Evolutionary conservation across 331 rosid species (phyloP), one percentile per base, ranked within the genome.

Genomic region (Stylosanthes scabra): DNA sequence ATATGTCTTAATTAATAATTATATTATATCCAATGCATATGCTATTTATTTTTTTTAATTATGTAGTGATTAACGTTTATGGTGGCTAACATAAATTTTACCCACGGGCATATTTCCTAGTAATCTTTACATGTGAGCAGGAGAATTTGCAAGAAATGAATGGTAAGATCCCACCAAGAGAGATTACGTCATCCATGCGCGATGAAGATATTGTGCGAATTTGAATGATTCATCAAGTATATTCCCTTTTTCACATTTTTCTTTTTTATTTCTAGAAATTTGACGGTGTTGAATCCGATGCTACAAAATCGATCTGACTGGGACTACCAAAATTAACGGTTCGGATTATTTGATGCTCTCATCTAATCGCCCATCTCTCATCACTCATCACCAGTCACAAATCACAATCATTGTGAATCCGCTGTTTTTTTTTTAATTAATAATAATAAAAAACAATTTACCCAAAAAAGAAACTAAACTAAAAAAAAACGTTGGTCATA

Each of bases 231-330:
- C 39, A 8, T 3, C 1, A 2, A 56, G 74, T 57, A 66, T 44
- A 66, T 58, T 66, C 61, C 5, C 0, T 45, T 66, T 14, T 9
- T 34, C 13, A 2, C 25, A 20, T 31, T 5, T 5, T 5, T 3
- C 3, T 4, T 31, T 31, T 31, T 31, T 31, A 3, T 31, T 31
- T 31, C 5, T 31, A 31, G 1, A 51, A 8, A 10, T 1, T 16
- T 0, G 12, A 66, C 46, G 44, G 16, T 59, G 25, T 20, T 20
- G 6, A 56, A 70, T 63, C 63, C 0, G 8, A 64, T 44, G 63
- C 50, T 27, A 7, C 49, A 58, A 40, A 65, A 57, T 1, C 9
- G 51, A 78, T 65, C 47, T 44, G 10, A 66, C 44, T 31, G 71
- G 52, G 65, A 28, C 49, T 72, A 12, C 13, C 8, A 6, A 2